A percentile compares a stretch with the other conserved stretches of the same genome.
phyloP scores from a whole-genome alignment of 495 filamentous ascomycete genomes.

The Hypoxylon intermedium region DNA sequence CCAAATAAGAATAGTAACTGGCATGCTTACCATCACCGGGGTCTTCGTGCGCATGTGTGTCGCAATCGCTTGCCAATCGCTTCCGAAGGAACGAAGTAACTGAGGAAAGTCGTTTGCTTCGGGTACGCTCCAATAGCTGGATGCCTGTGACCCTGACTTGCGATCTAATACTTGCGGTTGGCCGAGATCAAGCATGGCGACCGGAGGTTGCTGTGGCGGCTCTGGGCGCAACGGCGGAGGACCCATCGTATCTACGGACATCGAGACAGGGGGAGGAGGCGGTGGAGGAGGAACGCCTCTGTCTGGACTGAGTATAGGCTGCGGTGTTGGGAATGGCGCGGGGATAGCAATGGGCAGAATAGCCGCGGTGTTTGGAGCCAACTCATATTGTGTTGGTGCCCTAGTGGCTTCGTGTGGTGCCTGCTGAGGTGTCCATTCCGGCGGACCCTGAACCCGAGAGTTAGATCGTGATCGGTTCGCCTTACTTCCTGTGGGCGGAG shows the following conservation, averaged over 20 bases:
- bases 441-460: slow-evolving; percentile 47
- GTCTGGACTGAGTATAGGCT: slow-evolving; percentile 48
- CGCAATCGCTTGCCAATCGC: slow-evolving; percentile 86
- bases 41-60: slow-evolving; percentile 90
- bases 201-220: slow-evolving; percentile 49
- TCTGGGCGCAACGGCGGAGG: slow-evolving; percentile 58
- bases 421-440: slow-evolving; percentile 48
- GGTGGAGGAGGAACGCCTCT: slow-evolving; percentile 39
- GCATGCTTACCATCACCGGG: slow-evolving; percentile 79
- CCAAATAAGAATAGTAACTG: neutral
- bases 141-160: slow-evolving; percentile 65
- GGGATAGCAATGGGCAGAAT: slow-evolving; percentile 46
- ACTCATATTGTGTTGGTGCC: slow-evolving; percentile 45
- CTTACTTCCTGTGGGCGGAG: slow-evolving; percentile 46
- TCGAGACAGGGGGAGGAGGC: slow-evolving; percentile 38
- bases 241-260: slow-evolving; percentile 56
- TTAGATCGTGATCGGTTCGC: slow-evolving; percentile 54
- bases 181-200: slow-evolving; percentile 51
- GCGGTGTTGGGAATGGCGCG: slow-evolving; percentile 46
- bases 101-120: slow-evolving; percentile 84
- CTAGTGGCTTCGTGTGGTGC: slow-evolving; percentile 45
- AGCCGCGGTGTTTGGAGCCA: slow-evolving; percentile 35
- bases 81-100: slow-evolving; percentile 82
- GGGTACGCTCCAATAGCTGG: slow-evolving; percentile 97
- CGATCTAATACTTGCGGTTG: slow-evolving; percentile 50